Evolutionary conservation across 2,329 filamentous ascomycete genomes (phyloP), one percentile per base, ranked within the genome.

Genomic region (Lasiodiplodia theobromae): DNA sequence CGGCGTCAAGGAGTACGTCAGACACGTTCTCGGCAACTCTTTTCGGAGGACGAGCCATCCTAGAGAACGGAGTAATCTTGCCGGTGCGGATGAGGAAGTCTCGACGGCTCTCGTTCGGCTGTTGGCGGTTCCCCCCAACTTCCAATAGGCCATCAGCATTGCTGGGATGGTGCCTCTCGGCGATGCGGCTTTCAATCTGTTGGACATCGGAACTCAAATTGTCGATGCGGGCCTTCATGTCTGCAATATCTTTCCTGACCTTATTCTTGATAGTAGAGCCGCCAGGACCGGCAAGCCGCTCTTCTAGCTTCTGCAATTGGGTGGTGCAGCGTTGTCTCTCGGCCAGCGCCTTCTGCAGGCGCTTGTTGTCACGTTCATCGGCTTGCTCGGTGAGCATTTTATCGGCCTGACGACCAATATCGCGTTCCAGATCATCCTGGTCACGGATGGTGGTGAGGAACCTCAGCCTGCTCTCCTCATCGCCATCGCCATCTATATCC

Each of bases 61-160:
- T 92, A 8, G 94, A 92, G 75, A 99, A 99, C 0, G 96, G 96
- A 0, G 96, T 99, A 73, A 99, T 98, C 81, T 98, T 98, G 70
- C 96, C 96, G 0, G 95, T 99, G 34, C 96, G 89, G 60, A 99
- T 96, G 57, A 99, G 86, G 77, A 92, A 99, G 57, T 97, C 94
- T 63, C 94, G 88, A 70, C 93, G 89, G 28, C 88, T 93, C 82
- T 98, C 96, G 70, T 92, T 92, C 1, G 92, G 89, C 68, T 95
- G 81, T 66, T 88, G 88, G 69, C 86, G 85, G 65, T 86, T 88
- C 34, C 86, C 86, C 57, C 81, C 82, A 23, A 80, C 77, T 37
- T 79, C 80, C 8, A 80, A 73, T 11, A 84, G 82, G 1, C 82
- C 80, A 3, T 80, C 79, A 12, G 82, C 82, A 54, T 83, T 81